Conservation (phyloP, 371 early-diverging fungal species). For the Mortierella sp. region DNA sequence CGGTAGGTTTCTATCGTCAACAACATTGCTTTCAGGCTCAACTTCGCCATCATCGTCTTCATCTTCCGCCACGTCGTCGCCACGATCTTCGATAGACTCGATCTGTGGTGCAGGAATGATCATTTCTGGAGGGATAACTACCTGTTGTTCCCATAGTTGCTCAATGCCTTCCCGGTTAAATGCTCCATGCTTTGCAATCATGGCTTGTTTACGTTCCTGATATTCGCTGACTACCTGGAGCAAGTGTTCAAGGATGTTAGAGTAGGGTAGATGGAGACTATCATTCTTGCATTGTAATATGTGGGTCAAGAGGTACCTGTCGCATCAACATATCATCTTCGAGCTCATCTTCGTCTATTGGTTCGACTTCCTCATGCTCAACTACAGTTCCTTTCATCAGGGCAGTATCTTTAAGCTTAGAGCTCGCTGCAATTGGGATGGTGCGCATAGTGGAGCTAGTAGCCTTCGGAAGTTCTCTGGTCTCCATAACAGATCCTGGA, state of each 20-base stretch:
- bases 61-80: neutral
- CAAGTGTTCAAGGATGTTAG: neutral
- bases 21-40: neutral
- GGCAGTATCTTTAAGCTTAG: slow-evolving; percentile 60
- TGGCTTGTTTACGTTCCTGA: slow-evolving; percentile 52
- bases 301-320: slow-evolving; percentile 51
- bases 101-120: slow-evolving; percentile 30
- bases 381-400: slow-evolving; percentile 67
- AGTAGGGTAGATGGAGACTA: too few relatives aligned
- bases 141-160: slow-evolving; percentile 49
- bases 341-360: slow-evolving; percentile 65
- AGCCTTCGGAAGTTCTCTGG: neutral
- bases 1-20: slow-evolving; percentile 33
- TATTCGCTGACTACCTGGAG: slow-evolving; percentile 53
- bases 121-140: slow-evolving; percentile 49
- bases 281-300: too few relatives aligned
- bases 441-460: neutral
- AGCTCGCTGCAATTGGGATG: slow-evolving; percentile 45
- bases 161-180: slow-evolving; percentile 48
- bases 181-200: slow-evolving; percentile 49
- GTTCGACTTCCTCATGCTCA: slow-evolving; percentile 63
- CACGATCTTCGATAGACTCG: neutral
- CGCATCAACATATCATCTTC: slow-evolving; percentile 72
- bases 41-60: slow-evolving; percentile 9
- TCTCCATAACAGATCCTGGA: neutral